Percentiles rank a stretch among this genome's conserved stretches.
Evolutionary conservation across 2,329 filamentous ascomycete species (phyloP).

Genomic region (Monosporascus sp.): DNA sequence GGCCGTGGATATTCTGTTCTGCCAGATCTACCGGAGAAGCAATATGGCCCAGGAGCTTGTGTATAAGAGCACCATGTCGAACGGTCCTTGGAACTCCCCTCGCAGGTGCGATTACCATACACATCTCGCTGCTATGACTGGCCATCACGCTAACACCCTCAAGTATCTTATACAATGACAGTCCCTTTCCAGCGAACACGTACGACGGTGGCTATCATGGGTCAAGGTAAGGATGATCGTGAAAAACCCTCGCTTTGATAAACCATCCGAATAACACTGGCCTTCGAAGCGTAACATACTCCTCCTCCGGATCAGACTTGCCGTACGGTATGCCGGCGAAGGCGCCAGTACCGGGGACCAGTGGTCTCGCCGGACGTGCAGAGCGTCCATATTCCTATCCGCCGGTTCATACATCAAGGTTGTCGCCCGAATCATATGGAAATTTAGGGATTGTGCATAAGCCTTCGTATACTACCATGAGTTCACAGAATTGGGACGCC

Average conservation of each 20-base stretch:
- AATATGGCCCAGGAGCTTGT: slow-evolving; percentile 34
- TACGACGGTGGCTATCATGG: slow-evolving; percentile 23
- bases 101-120: slow-evolving; percentile 43
- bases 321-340: slow-evolving; percentile 28
- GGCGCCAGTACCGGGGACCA: slow-evolving; percentile 26
- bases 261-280: slow-evolving; percentile 28
- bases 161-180: slow-evolving; percentile 26
- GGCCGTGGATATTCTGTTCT: slow-evolving; percentile 10
- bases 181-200: slow-evolving; percentile 17
- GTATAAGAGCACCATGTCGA: slow-evolving; percentile 41
- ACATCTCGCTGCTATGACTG: slow-evolving; percentile 12
- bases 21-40: slow-evolving; percentile 9
- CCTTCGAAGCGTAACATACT: slow-evolving; percentile 38
- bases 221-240: slow-evolving; percentile 26
- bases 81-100: slow-evolving; percentile 44
- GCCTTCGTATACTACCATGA: slow-evolving; percentile 34
- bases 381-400: slow-evolving; percentile 34
- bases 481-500: slow-evolving; percentile 40
- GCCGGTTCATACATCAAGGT: slow-evolving; percentile 36
- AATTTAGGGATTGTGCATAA: slow-evolving; percentile 23
- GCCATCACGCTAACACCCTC: slow-evolving; percentile 21
- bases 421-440: slow-evolving; percentile 34
- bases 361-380: slow-evolving; percentile 32
- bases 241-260: slow-evolving; percentile 11
- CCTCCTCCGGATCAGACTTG: slow-evolving; percentile 28